Conservation (phyloP, 1,284 basidiomycete genomes). For the Peniophora sp. region DNA sequence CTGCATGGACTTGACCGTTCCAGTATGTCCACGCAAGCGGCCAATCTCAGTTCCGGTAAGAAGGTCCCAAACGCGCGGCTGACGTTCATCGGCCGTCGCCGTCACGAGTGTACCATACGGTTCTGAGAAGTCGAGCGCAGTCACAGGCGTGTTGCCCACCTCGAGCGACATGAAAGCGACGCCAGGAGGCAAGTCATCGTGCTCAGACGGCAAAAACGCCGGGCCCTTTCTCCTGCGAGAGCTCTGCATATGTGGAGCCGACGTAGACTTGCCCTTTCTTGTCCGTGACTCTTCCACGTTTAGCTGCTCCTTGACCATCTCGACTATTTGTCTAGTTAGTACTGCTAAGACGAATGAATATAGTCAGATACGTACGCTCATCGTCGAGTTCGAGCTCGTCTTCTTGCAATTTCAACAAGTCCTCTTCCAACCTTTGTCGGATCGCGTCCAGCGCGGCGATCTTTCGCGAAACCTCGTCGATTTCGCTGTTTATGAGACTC, state of each 20-base stretch:
- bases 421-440: conserved; percentile 72
- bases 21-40: conserved; percentile 70
- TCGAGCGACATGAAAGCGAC: conserved; percentile 96
- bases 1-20: conserved; percentile 84
- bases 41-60: conserved; percentile 78
- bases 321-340: conserved; percentile 39
- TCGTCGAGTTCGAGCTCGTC: conserved; percentile 95
- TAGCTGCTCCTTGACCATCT: conserved; percentile 80
- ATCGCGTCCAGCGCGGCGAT: conserved; percentile 83
- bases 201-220: conserved; percentile 94
- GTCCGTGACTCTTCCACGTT: conserved; percentile 51
- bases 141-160: conserved; percentile 76
- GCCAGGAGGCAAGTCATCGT: conserved; percentile 89
- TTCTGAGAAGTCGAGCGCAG: conserved; percentile 91
- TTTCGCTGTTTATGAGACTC: conserved; percentile 80
- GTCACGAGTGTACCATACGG: conserved; percentile 93
- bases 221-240: conserved; percentile 82
- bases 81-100: conserved; percentile 72
- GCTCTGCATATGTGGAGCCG: conserved; percentile 40
- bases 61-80: conserved; percentile 85
- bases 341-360: not conserved
- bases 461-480: conserved; percentile 81
- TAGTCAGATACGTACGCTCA: conserved; percentile 55
- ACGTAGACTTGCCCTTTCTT: conserved; percentile 24
- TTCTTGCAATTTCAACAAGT: conserved; percentile 84